Percentiles rank a stretch among this genome's conserved stretches.
These are phyloP conservation scores for Suhomyces prunicola DNA, from an alignment of 805 yeast species.

Conservation along the genomic window DNA sequence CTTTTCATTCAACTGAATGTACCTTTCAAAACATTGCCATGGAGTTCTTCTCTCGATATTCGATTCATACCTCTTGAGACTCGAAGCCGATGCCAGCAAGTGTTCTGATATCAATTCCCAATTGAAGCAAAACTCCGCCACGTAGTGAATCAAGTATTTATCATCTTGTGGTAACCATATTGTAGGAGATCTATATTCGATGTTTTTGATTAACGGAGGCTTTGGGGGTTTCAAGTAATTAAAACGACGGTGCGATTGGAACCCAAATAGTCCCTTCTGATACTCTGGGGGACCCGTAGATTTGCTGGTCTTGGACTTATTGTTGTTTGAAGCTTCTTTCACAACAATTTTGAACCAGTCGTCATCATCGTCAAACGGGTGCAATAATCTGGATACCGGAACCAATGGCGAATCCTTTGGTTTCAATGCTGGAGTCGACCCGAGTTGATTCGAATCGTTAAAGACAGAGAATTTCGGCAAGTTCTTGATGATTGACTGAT, in stretches of 20 bases:
- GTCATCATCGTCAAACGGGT: conserved; percentile 62
- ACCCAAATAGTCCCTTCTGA: conserved; percentile 60
- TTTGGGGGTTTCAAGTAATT: conserved; percentile 79
- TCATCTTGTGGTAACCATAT: conserved; percentile 97
- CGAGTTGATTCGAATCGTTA: conserved; percentile 25
- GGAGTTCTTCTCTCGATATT: conserved; percentile 95
- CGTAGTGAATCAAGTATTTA: conserved; percentile 69
- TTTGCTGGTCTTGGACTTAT: conserved; percentile 1
- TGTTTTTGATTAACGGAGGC: conserved; percentile 80
- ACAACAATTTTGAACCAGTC: conserved; percentile 58
- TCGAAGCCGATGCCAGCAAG: conserved; percentile 61
- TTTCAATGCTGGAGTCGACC: conserved; percentile 19
- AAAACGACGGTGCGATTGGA: conserved; percentile 49
- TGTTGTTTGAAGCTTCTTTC: conserved; percentile 28
- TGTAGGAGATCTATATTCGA: conserved; percentile 85
- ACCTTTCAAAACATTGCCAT: conserved; percentile 98
- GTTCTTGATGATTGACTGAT: conserved; percentile 46
- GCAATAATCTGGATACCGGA: conserved; percentile 63
- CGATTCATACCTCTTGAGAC: conserved; percentile 62
- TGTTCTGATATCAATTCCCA: conserved; percentile 91
- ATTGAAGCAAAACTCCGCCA: conserved; percentile 82
- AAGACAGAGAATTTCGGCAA: conserved; percentile 50
- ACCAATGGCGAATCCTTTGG: conserved; percentile 36
- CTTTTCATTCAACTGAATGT: conserved; percentile 85
- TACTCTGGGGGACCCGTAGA: conserved; percentile 33